Evolutionary conservation across 1,284 basidiomycete genomes (phyloP).

Genomic region (Ceratorhiza oryzae-sativae): DNA sequence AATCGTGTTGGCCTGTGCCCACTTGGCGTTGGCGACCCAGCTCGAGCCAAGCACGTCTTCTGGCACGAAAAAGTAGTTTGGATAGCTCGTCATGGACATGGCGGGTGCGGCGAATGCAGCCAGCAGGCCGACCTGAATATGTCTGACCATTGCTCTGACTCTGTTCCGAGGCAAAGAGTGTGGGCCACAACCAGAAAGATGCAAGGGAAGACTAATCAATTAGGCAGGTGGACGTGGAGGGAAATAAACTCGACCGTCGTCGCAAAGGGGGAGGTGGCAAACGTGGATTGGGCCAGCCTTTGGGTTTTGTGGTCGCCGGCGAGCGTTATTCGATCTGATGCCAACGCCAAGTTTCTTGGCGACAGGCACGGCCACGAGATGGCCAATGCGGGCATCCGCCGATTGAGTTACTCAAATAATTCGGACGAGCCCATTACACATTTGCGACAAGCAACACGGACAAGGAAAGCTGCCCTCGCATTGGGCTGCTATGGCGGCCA

Average conservation of each 20-base stretch:
- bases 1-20: constrained; percentile 56
- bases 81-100: constrained; percentile 52
- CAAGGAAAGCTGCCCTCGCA: no score
- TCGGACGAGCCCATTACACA: no score
- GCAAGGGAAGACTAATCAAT: no score
- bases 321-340: not conserved
- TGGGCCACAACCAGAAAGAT: not conserved
- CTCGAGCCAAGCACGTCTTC: constrained; percentile 55
- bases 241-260: not conserved
- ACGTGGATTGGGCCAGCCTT: not conserved
- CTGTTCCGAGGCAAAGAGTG: constrained; percentile 19
- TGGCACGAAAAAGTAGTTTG: constrained; percentile 64
- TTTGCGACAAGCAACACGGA: no score
- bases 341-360: not conserved
- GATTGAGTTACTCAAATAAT: no score
- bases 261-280: not conserved
- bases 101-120: constrained; percentile 12
- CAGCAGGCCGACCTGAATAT: constrained; percentile 7
- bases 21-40: constrained; percentile 50
- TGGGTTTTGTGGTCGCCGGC: not conserved
- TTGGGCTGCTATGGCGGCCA: no score
- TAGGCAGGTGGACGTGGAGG: not conserved
- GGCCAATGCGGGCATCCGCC: no score
- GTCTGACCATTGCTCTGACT: constrained; percentile 7
- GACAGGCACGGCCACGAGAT: not conserved